Base-by-base conservation (phyloP, 495 filamentous ascomycete genomes). In the Opeltia flavorubescens region DNA sequence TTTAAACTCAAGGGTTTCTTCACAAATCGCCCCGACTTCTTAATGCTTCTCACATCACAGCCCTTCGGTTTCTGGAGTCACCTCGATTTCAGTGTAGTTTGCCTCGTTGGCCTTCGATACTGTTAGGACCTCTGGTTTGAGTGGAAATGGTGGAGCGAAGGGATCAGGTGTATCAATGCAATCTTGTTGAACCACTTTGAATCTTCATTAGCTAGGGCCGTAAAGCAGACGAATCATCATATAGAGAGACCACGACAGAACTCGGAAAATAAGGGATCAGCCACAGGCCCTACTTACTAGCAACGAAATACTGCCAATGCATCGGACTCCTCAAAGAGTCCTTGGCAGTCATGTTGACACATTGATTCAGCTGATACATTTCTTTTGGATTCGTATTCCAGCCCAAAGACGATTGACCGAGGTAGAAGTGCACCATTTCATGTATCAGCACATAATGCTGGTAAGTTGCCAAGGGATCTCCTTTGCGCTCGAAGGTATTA, bases 391-490 rank as follows among this genome's bases (percentile, higher is more conserved):
- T 6, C 20, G 35, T 31, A 2, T n/a, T 3, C 11, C 2, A 15
- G 2, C 34, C 30, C 17, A 54, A n/a, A 2, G 48, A 48, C 3
- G 13, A 23, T 8, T 4, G 17, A 1, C 39, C 38, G 18, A 50
- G 39, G n/a, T 54, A 54, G 18, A 54, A 50, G 36, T 54, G 52
- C 44, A 54, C 17, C 48, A 54, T 48, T 23, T 51, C 52, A 23
- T 54, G 52, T 6, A 54, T 45, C 8, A 54, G n/a, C 2, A 51
- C 18, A 43, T 54, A 54, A 5, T 5, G 48, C 35, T 38, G 25
- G 20, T 44, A 54, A 1, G 17, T 8, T 38, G 23, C 24, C 4
- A 54, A 20, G 28, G 3, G 15, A 1, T 7, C 1, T 8, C 12
- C n/a, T 29, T 25, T 2, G 20, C 27, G 38, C 11, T 26, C 4